Evolutionary conservation across 345 rosid genomes (phyloP).

Genomic region (Hibiscus tridactylites): DNA sequence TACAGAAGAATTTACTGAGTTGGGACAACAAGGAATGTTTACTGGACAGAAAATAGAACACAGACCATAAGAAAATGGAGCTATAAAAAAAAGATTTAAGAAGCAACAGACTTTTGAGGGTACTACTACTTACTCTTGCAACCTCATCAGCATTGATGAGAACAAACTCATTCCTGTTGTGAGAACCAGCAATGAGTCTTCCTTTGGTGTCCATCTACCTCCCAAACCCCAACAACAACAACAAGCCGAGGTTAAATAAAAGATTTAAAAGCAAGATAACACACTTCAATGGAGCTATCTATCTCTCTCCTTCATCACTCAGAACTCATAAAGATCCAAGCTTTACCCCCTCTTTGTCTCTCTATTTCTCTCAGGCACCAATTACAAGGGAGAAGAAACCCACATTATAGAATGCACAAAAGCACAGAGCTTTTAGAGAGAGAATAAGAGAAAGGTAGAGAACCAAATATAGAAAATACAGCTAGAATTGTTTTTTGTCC

Average conservation of each 20-base stretch:
- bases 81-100: background rate
- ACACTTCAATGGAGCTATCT: slow-evolving; percentile 10
- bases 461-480: slow-evolving; percentile 1
- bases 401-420: slow-evolving; percentile 8
- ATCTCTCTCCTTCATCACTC: slow-evolving; percentile 17
- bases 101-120: background rate
- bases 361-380: background rate
- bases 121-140: slow-evolving; percentile 44
- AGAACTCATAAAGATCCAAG: slow-evolving; percentile 9
- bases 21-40: background rate
- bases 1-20: background rate
- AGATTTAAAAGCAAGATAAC: slow-evolving; percentile 11
- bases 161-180: slow-evolving; percentile 80
- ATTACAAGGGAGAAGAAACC: slow-evolving; percentile 5
- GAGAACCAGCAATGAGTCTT: slow-evolving; percentile 88
- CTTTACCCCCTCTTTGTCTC: slow-evolving; percentile 6
- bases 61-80: background rate
- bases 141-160: slow-evolving; percentile 75
- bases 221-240: background rate
- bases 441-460: background rate
- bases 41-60: background rate
- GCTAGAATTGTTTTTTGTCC: background rate
- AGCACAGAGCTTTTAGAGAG: slow-evolving; percentile 7
- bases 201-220: slow-evolving; percentile 58
- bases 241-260: background rate